A percentile compares a stretch with the other conserved stretches of the same genome.
phyloP scores from a whole-genome alignment of 208 protist species.

The Trypanosoma lewisi region DNA sequence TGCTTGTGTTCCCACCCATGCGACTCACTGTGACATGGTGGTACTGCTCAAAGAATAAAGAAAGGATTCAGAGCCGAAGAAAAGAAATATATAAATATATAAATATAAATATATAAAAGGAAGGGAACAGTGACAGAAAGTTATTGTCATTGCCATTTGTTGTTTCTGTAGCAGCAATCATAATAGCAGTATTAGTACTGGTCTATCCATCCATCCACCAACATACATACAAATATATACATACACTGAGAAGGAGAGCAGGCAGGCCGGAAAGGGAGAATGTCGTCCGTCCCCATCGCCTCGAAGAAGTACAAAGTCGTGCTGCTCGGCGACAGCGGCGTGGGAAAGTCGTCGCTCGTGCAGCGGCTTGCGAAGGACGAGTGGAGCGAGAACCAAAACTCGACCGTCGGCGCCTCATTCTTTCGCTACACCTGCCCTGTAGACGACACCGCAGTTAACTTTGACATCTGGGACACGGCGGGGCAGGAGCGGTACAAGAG shows the following conservation, averaged over 20 bases:
- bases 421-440: conserved; percentile 75
- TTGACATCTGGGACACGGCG: conserved; percentile 91
- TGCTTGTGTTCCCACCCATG: conserved; percentile 11
- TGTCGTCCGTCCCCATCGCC: conserved; percentile 4
- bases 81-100: not conserved
- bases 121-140: not conserved
- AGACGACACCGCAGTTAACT: conserved; percentile 54
- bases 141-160: not conserved
- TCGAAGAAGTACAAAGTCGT: conserved; percentile 84
- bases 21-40: too few species aligned
- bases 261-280: not conserved
- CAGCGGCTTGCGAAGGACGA: conserved; percentile 81
- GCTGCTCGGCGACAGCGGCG: conserved; percentile 85
- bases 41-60: too few species aligned
- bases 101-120: not conserved
- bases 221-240: not conserved
- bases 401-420: conserved; percentile 85
- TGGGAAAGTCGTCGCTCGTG: conserved; percentile 89
- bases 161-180: not conserved
- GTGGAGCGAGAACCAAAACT: conserved; percentile 67
- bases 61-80: too few species aligned
- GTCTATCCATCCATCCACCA: not conserved
- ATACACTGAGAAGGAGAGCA: not conserved
- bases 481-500: conserved; percentile 90
- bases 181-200: not conserved